phyloP scores from a whole-genome alignment of 345 rosid species.

The Citrus unshiu region DNA sequence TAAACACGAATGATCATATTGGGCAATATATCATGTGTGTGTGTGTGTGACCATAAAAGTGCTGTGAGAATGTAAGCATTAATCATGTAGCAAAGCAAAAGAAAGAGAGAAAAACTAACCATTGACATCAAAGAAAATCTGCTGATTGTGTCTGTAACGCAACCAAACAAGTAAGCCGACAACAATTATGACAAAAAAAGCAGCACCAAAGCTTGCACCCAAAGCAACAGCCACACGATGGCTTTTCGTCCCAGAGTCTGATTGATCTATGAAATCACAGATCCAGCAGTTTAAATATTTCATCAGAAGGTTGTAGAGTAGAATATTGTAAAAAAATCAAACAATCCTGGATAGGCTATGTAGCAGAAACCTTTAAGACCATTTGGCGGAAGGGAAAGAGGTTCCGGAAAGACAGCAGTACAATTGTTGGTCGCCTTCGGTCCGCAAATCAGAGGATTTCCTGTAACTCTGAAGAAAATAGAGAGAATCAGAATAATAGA shows the following conservation, averaged over 20 bases:
- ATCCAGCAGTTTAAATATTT: conserved; percentile 9
- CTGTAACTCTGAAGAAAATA: conserved; percentile 54
- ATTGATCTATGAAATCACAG: conserved; percentile 38
- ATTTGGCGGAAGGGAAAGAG: conserved; percentile 87
- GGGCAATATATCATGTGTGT: background rate
- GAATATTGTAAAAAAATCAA: background rate
- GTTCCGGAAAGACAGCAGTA: conserved; percentile 86
- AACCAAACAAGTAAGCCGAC: conserved; percentile 77
- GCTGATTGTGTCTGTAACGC: conserved; percentile 86
- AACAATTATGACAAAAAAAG: conserved; percentile 48
- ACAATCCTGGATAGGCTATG: background rate
- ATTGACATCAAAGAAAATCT: conserved; percentile 95
- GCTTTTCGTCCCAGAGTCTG: conserved; percentile 49
- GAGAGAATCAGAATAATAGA: conserved; percentile 10
- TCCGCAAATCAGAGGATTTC: conserved; percentile 87
- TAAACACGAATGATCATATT: background rate
- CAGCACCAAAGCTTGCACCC: conserved; percentile 83
- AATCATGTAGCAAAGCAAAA: background rate
- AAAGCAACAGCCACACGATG: conserved; percentile 79
- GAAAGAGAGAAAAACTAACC: conserved; percentile 39
- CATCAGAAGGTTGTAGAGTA: background rate
- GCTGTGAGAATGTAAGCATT: background rate
- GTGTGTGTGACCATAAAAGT: background rate
- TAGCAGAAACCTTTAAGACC: conserved; percentile 43
- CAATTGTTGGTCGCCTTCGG: conserved; percentile 63